Conservation (phyloP, 352 stramenopile species). For the Phytophthora nicotianae region DNA sequence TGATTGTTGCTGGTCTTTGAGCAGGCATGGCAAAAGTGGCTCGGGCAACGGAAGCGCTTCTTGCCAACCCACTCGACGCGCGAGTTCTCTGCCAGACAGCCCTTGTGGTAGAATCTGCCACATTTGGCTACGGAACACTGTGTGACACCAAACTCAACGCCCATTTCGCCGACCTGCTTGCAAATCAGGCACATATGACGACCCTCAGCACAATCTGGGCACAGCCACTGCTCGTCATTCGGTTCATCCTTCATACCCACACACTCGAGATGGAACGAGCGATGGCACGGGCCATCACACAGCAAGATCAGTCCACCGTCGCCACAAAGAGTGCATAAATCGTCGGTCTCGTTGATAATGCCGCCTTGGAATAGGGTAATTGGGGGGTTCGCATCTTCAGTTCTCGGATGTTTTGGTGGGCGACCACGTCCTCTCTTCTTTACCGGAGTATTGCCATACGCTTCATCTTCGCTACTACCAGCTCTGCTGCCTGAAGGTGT, state of each 20-base stretch:
- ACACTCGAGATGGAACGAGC: slow-evolving; percentile 93
- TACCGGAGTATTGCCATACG: slow-evolving; percentile 40
- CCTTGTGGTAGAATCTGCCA: slow-evolving; percentile 93
- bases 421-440: slow-evolving; percentile 39
- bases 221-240: slow-evolving; percentile 90
- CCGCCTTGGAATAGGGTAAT: slow-evolving; percentile 49
- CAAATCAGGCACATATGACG: slow-evolving; percentile 94
- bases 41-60: slow-evolving; percentile 90
- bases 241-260: slow-evolving; percentile 85
- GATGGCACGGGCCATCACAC: slow-evolving; percentile 92
- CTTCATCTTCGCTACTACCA: slow-evolving; percentile 44
- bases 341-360: slow-evolving; percentile 86
- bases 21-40: slow-evolving; percentile 90
- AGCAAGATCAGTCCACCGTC: slow-evolving; percentile 92
- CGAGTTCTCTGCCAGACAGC: slow-evolving; percentile 74
- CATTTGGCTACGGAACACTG: slow-evolving; percentile 93
- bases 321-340: slow-evolving; percentile 92
- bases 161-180: slow-evolving; percentile 91
- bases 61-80: slow-evolving; percentile 89
- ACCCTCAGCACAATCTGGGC: slow-evolving; percentile 86
- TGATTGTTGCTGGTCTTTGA: slow-evolving; percentile 26
- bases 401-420: slow-evolving; percentile 40
- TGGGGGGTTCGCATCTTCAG: slow-evolving; percentile 12
- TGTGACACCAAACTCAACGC: slow-evolving; percentile 88
- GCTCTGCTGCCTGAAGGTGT: slow-evolving; percentile 30